Percentiles rank a stretch among this genome's conserved stretches.
phyloP scores from a whole-genome alignment of 805 yeast genomes.

The Candida pini region DNA sequence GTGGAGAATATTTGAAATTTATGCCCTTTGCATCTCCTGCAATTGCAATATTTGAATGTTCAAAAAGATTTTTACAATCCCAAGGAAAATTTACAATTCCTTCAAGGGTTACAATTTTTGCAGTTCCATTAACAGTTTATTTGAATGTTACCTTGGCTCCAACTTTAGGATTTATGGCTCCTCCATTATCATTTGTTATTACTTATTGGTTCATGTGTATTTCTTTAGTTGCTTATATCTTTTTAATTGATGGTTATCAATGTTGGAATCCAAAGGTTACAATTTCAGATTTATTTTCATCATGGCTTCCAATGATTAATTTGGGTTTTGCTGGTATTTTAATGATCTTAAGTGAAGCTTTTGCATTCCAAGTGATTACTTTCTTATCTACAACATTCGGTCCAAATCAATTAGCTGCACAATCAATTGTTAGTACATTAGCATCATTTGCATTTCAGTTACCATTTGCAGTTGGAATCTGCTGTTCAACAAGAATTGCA shows the following conservation, averaged over 20 bases:
- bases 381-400: slow-evolving; percentile 45
- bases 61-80: slow-evolving; percentile 66
- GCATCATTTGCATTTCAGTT: slow-evolving; percentile 45
- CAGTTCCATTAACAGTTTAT: slow-evolving; percentile 62
- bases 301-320: slow-evolving; percentile 38
- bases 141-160: slow-evolving; percentile 57
- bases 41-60: slow-evolving; percentile 59
- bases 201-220: slow-evolving; percentile 67
- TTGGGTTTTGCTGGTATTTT: slow-evolving; percentile 48
- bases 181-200: slow-evolving; percentile 63
- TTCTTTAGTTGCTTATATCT: slow-evolving; percentile 46
- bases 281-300: slow-evolving; percentile 28
- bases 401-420: slow-evolving; percentile 44
- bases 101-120: slow-evolving; percentile 56
- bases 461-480: slow-evolving; percentile 47
- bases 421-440: slow-evolving; percentile 44
- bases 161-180: slow-evolving; percentile 62
- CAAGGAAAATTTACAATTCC: slow-evolving; percentile 76
- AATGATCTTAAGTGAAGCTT: slow-evolving; percentile 53
- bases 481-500: slow-evolving; percentile 47
- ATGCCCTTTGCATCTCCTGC: slow-evolving; percentile 64
- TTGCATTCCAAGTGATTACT: slow-evolving; percentile 49
- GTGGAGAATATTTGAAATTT: slow-evolving; percentile 47
- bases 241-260: slow-evolving; percentile 53
- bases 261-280: slow-evolving; percentile 49